Evolutionary conservation across 257 asterid species (phyloP).

Genomic region (Solanum chaucha): DNA sequence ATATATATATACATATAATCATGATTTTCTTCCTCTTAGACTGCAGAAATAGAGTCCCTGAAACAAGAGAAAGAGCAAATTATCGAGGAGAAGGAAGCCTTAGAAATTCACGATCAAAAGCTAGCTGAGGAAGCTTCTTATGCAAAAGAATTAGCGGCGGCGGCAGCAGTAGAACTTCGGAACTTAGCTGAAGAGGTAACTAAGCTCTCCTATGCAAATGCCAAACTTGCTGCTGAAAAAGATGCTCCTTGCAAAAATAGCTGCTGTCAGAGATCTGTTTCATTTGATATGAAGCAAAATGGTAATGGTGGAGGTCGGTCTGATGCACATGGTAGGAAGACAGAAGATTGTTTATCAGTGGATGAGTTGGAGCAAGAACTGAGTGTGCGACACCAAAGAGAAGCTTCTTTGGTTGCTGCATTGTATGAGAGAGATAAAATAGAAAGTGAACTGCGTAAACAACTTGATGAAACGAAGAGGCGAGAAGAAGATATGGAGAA

Average conservation of each 20-base stretch:
- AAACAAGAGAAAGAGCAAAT: conserved; percentile 57
- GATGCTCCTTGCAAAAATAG: conserved; percentile 29
- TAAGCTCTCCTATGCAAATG: conserved; percentile 67
- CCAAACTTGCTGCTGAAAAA: conserved; percentile 40
- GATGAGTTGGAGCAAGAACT: conserved; percentile 63
- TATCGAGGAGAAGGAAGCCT: conserved; percentile 47
- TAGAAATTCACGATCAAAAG: conserved; percentile 47
- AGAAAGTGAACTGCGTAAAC: conserved; percentile 63
- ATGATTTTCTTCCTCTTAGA: conserved; percentile 20
- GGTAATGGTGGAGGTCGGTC: conserved; percentile 11
- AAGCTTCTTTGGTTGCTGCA: conserved; percentile 72
- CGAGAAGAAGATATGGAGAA: conserved; percentile 53
- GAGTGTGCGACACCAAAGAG: conserved; percentile 59
- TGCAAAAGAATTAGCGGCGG: conserved; percentile 77
- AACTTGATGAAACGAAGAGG: conserved; percentile 56
- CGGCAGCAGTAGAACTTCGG: conserved; percentile 81
- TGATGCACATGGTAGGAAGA: conserved; percentile 25
- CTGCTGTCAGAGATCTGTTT: conserved; percentile 32
- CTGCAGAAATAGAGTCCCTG: conserved; percentile 66
- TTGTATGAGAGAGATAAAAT: conserved; percentile 64
- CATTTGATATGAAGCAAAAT: conserved; percentile 24
- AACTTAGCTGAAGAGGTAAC: conserved; percentile 77
- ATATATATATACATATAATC: not conserved
- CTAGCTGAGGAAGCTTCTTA: conserved; percentile 63
- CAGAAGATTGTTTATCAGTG: conserved; percentile 32